A percentile compares a stretch with the other conserved stretches of the same genome.
phyloP scores from a whole-genome alignment of 768 basidiomycete genomes.

The Lanmaoa rubissima region DNA sequence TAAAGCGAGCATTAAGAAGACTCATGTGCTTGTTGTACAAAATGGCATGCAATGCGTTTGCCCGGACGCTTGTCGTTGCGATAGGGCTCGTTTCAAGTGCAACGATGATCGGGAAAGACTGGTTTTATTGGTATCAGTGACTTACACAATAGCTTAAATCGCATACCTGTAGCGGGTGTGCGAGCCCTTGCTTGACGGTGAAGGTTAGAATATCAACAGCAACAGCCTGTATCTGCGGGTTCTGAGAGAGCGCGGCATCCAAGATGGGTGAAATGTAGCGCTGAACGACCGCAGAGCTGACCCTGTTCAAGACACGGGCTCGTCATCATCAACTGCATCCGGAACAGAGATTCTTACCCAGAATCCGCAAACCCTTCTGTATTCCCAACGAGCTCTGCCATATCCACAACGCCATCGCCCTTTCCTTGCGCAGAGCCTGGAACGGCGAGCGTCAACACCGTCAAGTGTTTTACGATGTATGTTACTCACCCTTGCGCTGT shows the following conservation, averaged over 20 bases:
- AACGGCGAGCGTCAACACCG: neutral
- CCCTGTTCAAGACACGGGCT: slow-evolving; percentile 45
- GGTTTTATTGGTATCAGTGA: slow-evolving; percentile 1
- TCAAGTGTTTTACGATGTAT: neutral
- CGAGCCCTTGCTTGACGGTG: slow-evolving; percentile 92
- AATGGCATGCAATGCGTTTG: slow-evolving; percentile 74
- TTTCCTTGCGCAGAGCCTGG: slow-evolving; percentile 24
- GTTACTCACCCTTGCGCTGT: slow-evolving; percentile 59
- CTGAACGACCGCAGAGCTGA: slow-evolving; percentile 92
- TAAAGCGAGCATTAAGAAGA: slow-evolving; percentile 82
- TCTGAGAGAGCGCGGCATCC: slow-evolving; percentile 71
- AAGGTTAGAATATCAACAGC: slow-evolving; percentile 92
- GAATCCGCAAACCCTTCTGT: slow-evolving; percentile 96
- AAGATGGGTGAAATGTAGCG: slow-evolving; percentile 85
- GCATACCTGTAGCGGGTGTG: slow-evolving; percentile 86
- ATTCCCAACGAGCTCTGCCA: slow-evolving; percentile 93
- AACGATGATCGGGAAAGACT: slow-evolving; percentile 91
- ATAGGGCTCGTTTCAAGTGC: slow-evolving; percentile 87
- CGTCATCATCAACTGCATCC: neutral
- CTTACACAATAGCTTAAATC: neutral
- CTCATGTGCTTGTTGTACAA: slow-evolving; percentile 89
- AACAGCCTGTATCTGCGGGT: slow-evolving; percentile 68
- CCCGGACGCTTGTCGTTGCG: slow-evolving; percentile 61
- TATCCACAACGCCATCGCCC: slow-evolving; percentile 57
- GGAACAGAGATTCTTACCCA: slow-evolving; percentile 58